phyloP scores from a whole-genome alignment of 192 early-diverging fungal species.

The Umbelopsis vinacea region DNA sequence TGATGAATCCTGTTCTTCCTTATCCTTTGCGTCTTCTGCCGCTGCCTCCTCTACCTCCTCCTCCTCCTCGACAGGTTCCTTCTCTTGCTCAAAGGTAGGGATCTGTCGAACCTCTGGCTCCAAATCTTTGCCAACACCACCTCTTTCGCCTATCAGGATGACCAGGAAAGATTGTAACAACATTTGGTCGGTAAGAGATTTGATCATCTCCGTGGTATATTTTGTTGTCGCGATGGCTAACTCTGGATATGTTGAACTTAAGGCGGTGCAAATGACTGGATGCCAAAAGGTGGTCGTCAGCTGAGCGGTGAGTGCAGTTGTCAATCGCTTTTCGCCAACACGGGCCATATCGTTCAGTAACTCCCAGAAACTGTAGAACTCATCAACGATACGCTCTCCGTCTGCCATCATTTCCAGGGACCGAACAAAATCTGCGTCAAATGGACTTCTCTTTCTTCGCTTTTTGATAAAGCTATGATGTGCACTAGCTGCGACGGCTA shows the following conservation, averaged over 20 bases:
- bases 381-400: conserved; percentile 32
- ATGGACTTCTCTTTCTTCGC: conserved; percentile 40
- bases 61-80: neutral
- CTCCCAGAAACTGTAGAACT: conserved; percentile 47
- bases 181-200: conserved; percentile 41
- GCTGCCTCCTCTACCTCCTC: no score
- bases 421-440: conserved; percentile 37
- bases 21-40: neutral
- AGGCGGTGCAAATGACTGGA: conserved; percentile 38
- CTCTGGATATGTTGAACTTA: conserved; percentile 36
- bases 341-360: conserved; percentile 43
- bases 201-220: conserved; percentile 46
- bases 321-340: conserved; percentile 41
- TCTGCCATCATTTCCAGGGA: conserved; percentile 29
- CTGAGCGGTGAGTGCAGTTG: conserved; percentile 39
- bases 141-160: conserved; percentile 39
- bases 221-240: conserved; percentile 38
- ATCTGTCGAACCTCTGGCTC: conserved; percentile 33
- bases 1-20: neutral
- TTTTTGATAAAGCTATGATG: conserved; percentile 38
- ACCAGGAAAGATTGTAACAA: conserved; percentile 40
- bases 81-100: neutral
- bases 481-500: conserved; percentile 37
- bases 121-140: conserved; percentile 44
- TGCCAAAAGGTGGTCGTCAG: conserved; percentile 46